Base-by-base conservation (phyloP, 73 alveolate genomes). In the Paramecium tetraurelia region DNA sequence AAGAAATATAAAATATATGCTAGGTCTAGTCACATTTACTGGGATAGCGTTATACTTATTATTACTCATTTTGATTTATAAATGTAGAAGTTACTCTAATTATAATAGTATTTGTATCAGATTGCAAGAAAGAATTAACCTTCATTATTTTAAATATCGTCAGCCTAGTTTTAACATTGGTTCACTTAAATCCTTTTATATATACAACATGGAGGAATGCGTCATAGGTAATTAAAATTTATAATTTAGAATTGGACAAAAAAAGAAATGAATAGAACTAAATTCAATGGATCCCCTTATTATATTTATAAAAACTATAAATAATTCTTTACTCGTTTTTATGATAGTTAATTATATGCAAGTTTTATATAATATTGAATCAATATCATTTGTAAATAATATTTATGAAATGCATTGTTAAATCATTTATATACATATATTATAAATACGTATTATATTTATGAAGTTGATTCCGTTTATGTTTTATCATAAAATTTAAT, bases 1-100 rank as follows among this genome's bases (percentile, higher is more conserved):
- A 6, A 89, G 94, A 71, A 89, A 89, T 83, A 63, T 63, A 31
- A 63, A 63, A 63, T 63, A 63, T 63, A 27, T 63, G 14, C 10
- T 63, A 63, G 84, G 84, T 0, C 50, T 63, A 22, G 84, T 63
- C 24, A 63, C 84, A 27, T 63, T 63, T 24, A 63, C 84, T 8
- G 84, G 84, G 14, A 63, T 63, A 33, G 84, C 84, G 21, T 63
- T 63, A 63, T 63, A 63, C 24, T 63, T 63, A 33, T 33, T 63
- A 63, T 33, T 63, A 27, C 84, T 63, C 3, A 63, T 63, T 63
- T 33, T 63, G 46, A 63, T 63, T 12, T 63, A 31, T 33, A 63
- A 63, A 63, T 63, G 84, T 63, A 63, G 10, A 14, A 31, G 10
- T 31, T 33, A 2, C 2, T 27, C 44, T 7, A 63, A 63, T 63